Percentiles rank a stretch among this genome's conserved stretches.
phyloP scores from a whole-genome alignment of 2,329 filamentous ascomycete genomes.

The Tolypocladium tropicale region DNA sequence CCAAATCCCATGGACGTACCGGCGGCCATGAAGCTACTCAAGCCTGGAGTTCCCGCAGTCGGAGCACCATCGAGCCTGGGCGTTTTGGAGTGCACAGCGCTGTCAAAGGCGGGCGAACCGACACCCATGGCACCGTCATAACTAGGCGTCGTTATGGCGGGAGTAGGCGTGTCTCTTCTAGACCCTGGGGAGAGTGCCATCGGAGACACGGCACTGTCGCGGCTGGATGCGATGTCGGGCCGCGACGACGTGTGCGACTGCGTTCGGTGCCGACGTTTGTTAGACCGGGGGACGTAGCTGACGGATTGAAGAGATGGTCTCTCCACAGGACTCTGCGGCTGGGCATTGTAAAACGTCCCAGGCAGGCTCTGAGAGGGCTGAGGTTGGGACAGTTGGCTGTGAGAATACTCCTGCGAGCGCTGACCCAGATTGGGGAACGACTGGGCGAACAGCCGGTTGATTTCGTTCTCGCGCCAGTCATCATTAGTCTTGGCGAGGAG shows the following conservation, averaged over 20 bases:
- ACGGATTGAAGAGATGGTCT: not conserved
- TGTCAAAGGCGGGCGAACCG: not conserved
- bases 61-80: not conserved
- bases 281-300: not conserved
- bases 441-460: slow-evolving; percentile 36
- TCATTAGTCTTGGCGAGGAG: slow-evolving; percentile 25
- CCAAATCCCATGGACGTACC: slow-evolving; percentile 7
- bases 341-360: not conserved
- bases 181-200: not conserved
- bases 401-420: not conserved
- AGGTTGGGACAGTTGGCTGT: not conserved
- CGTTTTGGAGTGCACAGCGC: not conserved
- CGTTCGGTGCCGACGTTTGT: not conserved
- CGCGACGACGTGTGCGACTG: not conserved
- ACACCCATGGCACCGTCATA: not conserved
- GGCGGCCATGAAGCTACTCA: not conserved
- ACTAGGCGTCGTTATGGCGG: not conserved
- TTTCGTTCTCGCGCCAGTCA: slow-evolving; percentile 31
- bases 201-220: not conserved
- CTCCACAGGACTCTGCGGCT: not conserved
- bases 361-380: not conserved
- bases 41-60: not conserved
- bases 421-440: slow-evolving; percentile 30
- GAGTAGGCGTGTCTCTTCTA: not conserved
- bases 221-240: not conserved